A percentile compares a stretch with the other conserved stretches of the same genome.
These are phyloP conservation scores for Leucocoprinus leucothites DNA, from an alignment of 768 basidiomycete genomes.

Conservation along the genomic window DNA sequence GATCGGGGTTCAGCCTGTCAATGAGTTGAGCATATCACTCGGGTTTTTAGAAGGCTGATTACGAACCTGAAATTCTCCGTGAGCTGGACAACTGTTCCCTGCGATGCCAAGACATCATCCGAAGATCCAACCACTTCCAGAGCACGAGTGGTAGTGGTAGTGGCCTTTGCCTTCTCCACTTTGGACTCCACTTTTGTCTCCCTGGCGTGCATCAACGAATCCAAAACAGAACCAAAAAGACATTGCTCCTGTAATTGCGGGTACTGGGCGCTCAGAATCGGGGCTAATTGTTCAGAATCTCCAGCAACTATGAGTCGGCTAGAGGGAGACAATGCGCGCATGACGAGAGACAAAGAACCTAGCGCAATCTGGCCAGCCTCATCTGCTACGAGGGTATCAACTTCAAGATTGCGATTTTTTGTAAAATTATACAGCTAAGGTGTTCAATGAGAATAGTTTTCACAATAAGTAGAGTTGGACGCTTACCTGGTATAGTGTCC, in stretches of 20 bases:
- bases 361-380: slow-evolving; percentile 52
- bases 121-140: slow-evolving; percentile 14
- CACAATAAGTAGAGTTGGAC: neutral
- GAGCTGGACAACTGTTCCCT: slow-evolving; percentile 42
- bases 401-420: slow-evolving; percentile 33
- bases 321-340: slow-evolving; percentile 33
- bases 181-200: slow-evolving; percentile 1
- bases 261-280: slow-evolving; percentile 46
- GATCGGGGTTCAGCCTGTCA: slow-evolving; percentile 44
- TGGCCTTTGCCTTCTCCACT: neutral
- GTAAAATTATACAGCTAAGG: slow-evolving; percentile 45
- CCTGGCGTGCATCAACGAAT: slow-evolving; percentile 38
- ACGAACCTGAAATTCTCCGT: slow-evolving; percentile 49
- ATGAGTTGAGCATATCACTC: neutral
- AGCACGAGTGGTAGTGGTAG: slow-evolving; percentile 4
- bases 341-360: slow-evolving; percentile 41
- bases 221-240: slow-evolving; percentile 48
- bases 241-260: slow-evolving; percentile 33
- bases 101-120: slow-evolving; percentile 22
- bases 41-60: neutral
- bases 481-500: slow-evolving; percentile 45
- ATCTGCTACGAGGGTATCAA: slow-evolving; percentile 44
- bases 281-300: slow-evolving; percentile 50
- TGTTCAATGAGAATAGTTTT: neutral
- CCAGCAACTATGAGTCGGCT: slow-evolving; percentile 47